These are phyloP conservation scores for Juglanconis sp. DNA, from an alignment of 2,329 filamentous ascomycete genomes.

Conservation along the genomic window DNA sequence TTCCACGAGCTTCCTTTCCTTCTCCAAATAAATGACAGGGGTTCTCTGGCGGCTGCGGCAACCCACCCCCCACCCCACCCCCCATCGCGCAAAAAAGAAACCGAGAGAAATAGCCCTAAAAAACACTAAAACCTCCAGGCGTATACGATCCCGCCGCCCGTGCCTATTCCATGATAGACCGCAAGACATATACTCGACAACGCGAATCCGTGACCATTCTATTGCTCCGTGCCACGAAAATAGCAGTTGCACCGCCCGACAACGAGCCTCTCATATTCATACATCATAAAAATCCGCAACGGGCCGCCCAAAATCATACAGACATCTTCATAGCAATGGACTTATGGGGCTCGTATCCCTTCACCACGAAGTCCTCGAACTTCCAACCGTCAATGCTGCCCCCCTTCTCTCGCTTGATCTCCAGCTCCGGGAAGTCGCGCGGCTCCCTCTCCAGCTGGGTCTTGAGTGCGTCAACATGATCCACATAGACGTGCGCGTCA, in stretches of 20 bases:
- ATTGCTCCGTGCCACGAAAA: neutral
- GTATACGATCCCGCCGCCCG: no score
- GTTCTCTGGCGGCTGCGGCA: no score
- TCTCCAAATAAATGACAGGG: no score
- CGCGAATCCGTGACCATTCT: neutral
- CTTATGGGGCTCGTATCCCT: conserved; percentile 88
- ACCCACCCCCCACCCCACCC: no score
- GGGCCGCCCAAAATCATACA: conserved; percentile 48
- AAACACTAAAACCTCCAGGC: no score
- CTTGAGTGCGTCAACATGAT: conserved; percentile 85
- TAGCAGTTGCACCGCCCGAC: neutral
- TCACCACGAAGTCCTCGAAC: conserved; percentile 80
- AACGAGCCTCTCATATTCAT: neutral
- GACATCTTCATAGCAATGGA: conserved; percentile 98
- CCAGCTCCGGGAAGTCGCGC: conserved; percentile 73
- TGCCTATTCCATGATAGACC: no score
- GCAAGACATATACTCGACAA: neutral
- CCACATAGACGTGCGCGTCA: conserved; percentile 92
- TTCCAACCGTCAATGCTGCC: conserved; percentile 88
- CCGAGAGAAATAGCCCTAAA: no score
- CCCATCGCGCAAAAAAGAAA: no score
- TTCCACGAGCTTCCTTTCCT: no score
- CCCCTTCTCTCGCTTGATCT: conserved; percentile 64
- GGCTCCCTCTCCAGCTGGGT: conserved; percentile 79
- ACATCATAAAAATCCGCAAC: neutral